Conservation (phyloP, 108 stramenopile genomes). For the Nitzschia sp. region DNA sequence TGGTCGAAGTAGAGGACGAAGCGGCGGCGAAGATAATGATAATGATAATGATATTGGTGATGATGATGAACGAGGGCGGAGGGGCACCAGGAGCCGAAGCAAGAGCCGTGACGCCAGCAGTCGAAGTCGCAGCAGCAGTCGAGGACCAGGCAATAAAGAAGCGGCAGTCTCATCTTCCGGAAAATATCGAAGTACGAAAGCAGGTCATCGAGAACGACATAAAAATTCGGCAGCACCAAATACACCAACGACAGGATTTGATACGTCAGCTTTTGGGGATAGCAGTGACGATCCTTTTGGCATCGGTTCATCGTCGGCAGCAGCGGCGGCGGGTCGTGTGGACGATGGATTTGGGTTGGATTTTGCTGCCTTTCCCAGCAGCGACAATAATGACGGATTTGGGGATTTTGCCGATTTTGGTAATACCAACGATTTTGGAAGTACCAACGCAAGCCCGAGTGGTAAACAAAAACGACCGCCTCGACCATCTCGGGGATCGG, state of each 20-base stretch:
- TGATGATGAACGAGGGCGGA: not conserved
- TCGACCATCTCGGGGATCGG: too few relatives aligned
- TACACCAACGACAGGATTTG: slow-evolving; percentile 8
- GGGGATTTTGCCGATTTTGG: slow-evolving; percentile 13
- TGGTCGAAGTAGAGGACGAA: not conserved
- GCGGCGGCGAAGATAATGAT: too few relatives aligned
- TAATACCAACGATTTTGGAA: not conserved
- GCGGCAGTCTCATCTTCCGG: not conserved
- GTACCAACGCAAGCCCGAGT: not conserved
- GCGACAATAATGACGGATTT: slow-evolving; percentile 3
- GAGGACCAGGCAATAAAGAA: not conserved
- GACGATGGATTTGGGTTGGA: slow-evolving; percentile 5
- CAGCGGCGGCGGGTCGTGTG: not conserved
- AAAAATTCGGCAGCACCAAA: too few relatives aligned
- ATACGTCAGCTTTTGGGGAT: slow-evolving; percentile 6
- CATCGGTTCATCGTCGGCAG: not conserved
- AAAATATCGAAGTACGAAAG: slow-evolving; percentile 1
- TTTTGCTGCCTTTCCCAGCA: not conserved
- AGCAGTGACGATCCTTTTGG: not conserved
- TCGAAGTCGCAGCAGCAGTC: not conserved
- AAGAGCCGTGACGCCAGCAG: not conserved
- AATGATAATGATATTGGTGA: too few relatives aligned
- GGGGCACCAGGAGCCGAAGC: not conserved
- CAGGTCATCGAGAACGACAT: not conserved
- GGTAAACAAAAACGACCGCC: not conserved